Conservation (phyloP, 805 yeast genomes). For the Ogataea sp. region DNA sequence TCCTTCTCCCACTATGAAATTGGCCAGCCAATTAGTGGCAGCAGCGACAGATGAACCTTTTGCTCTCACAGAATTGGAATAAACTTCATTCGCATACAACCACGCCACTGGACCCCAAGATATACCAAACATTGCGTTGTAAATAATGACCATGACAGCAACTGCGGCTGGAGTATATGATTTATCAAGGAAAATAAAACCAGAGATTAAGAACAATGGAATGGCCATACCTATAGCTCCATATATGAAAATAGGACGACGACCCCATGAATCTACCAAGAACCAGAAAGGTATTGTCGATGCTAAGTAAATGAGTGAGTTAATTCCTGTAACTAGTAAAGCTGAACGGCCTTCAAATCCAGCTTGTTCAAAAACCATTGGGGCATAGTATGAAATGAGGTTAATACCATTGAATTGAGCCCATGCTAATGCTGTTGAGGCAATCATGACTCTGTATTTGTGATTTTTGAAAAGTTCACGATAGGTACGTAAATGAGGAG, state of each 20-base stretch:
- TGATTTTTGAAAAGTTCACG: conserved; percentile 30
- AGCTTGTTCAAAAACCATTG: conserved; percentile 83
- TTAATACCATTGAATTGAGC: conserved; percentile 90
- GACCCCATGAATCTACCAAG: conserved; percentile 79
- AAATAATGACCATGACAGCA: conserved; percentile 64
- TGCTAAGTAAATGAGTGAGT: conserved; percentile 46
- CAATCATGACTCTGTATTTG: conserved; percentile 54
- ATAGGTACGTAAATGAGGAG: conserved; percentile 34
- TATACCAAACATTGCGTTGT: conserved; percentile 78
- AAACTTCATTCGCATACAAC: conserved; percentile 76
- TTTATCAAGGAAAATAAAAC: conserved; percentile 42
- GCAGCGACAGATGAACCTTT: conserved; percentile 85
- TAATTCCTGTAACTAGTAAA: conserved; percentile 79
- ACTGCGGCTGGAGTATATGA: conserved; percentile 59
- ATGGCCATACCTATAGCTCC: conserved; percentile 75
- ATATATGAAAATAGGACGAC: conserved; percentile 64
- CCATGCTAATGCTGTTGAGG: conserved; percentile 79
- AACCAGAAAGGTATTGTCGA: conserved; percentile 87
- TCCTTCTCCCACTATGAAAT: conserved; percentile 86
- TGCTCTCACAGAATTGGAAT: conserved; percentile 73
- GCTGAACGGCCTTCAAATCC: conserved; percentile 86
- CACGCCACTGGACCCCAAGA: conserved; percentile 93
- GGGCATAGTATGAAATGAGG: conserved; percentile 83
- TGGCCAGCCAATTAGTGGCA: conserved; percentile 86
- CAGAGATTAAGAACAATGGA: conserved; percentile 55